These are phyloP conservation scores for Penicillium rolfsii DNA, from an alignment of 2,329 filamentous ascomycete genomes.

Conservation along the genomic window DNA sequence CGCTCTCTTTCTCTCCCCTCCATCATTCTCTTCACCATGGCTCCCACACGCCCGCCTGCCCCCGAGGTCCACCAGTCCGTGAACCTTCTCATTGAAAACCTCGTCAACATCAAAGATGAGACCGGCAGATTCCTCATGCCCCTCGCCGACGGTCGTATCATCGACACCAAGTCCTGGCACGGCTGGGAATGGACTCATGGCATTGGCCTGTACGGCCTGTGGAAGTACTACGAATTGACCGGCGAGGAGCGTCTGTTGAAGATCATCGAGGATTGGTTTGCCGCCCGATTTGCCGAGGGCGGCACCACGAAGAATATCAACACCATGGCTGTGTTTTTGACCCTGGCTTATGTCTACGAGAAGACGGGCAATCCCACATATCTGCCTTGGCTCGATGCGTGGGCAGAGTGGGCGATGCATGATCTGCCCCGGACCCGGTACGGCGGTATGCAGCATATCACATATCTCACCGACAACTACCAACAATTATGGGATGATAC, in stretches of 20 bases:
- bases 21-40: conserved; percentile 19
- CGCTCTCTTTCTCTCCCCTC: neutral
- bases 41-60: conserved; percentile 24
- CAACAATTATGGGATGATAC: conserved; percentile 85
- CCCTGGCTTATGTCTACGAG: conserved; percentile 77
- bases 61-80: conserved; percentile 59
- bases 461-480: conserved; percentile 70
- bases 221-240: conserved; percentile 77
- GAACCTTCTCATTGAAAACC: conserved; percentile 69
- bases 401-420: conserved; percentile 82
- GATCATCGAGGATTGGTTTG: conserved; percentile 76
- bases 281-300: conserved; percentile 67
- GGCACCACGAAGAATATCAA: conserved; percentile 84
- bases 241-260: conserved; percentile 62
- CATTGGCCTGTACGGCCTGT: conserved; percentile 77
- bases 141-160: conserved; percentile 72
- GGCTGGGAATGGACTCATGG: conserved; percentile 82
- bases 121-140: conserved; percentile 74
- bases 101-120: conserved; percentile 76
- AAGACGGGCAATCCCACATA: conserved; percentile 70
- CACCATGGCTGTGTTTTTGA: conserved; percentile 78
- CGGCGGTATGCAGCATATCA: conserved; percentile 75
- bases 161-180: conserved; percentile 80
- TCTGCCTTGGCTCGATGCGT: conserved; percentile 75
- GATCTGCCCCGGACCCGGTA: conserved; percentile 72